Conservation (phyloP, 1,139 yeast species). For the Debaryomyces robertsiae region DNA sequence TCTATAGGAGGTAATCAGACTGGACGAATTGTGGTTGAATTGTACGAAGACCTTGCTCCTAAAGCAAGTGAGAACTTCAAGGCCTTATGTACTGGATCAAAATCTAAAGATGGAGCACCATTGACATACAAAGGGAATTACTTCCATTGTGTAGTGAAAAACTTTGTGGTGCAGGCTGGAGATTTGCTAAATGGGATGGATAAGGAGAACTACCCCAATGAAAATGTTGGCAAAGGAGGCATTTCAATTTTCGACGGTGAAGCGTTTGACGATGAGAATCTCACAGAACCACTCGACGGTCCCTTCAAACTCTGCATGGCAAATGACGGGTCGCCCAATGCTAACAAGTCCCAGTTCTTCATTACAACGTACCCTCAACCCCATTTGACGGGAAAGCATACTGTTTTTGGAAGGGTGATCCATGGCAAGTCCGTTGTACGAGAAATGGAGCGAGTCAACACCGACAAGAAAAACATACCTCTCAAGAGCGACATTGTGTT, state of each 20-base stretch:
- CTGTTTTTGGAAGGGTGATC: constrained; percentile 68
- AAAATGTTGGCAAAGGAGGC: constrained; percentile 55
- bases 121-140: constrained; percentile 41
- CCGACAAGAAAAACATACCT: constrained; percentile 48
- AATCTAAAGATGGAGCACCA: constrained; percentile 23
- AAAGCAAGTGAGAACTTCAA: constrained; percentile 56
- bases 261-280: constrained; percentile 64
- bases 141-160: constrained; percentile 73
- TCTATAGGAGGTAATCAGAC: constrained; percentile 43
- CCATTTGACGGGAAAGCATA: constrained; percentile 74
- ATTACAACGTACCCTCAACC: constrained; percentile 72
- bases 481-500: constrained; percentile 44
- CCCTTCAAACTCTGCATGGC: constrained; percentile 72
- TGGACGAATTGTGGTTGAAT: constrained; percentile 70
- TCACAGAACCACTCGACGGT: constrained; percentile 43
- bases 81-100: constrained; percentile 41
- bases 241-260: constrained; percentile 42
- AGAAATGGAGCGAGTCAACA: constrained; percentile 56
- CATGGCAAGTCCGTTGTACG: constrained; percentile 74
- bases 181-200: constrained; percentile 45
- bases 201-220: constrained; percentile 29
- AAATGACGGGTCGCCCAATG: constrained; percentile 55
- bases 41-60: constrained; percentile 59
- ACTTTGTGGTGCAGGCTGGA: constrained; percentile 82
- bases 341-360: constrained; percentile 79